Conservation (phyloP, 208 protist species). For the Novymonas esmeraldas region DNA sequence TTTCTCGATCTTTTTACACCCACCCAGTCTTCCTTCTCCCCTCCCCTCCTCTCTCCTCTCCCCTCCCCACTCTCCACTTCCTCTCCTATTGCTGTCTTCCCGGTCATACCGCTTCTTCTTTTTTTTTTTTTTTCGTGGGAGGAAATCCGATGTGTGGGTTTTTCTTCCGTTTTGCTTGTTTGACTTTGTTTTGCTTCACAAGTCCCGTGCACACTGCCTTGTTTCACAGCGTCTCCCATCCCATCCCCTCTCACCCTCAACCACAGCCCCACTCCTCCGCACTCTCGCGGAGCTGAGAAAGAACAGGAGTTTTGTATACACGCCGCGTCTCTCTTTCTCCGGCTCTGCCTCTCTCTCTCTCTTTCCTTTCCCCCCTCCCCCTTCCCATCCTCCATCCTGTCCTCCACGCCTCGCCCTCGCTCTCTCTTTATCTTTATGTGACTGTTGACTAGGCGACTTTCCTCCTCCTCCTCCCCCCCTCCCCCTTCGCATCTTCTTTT, state of each 20-base stretch:
- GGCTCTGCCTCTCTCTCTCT: constrained; percentile 10
- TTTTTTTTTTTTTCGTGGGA: constrained; percentile 7
- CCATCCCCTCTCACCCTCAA: too few relatives aligned
- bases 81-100: constrained; percentile 2
- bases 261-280: too few relatives aligned
- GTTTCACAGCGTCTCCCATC: too few relatives aligned
- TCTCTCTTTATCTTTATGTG: background rate
- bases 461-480: too few relatives aligned
- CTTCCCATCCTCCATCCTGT: too few relatives aligned
- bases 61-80: background rate
- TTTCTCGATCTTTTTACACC: too few relatives aligned
- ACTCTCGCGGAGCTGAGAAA: too few relatives aligned
- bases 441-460: too few relatives aligned
- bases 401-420: constrained; percentile 4
- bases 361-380: constrained; percentile 8
- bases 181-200: constrained; percentile 18
- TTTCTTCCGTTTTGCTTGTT: constrained; percentile 10
- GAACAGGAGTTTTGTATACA: background rate
- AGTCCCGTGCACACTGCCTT: too few relatives aligned
- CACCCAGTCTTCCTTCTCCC: too few relatives aligned
- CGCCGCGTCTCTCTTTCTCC: constrained; percentile 1
- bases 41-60: too few relatives aligned
- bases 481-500: too few relatives aligned
- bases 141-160: constrained; percentile 7
- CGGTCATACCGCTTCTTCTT: constrained; percentile 5